phyloP scores from a whole-genome alignment of 2,329 filamentous ascomycete genomes.

The Westerdykella sp. region DNA sequence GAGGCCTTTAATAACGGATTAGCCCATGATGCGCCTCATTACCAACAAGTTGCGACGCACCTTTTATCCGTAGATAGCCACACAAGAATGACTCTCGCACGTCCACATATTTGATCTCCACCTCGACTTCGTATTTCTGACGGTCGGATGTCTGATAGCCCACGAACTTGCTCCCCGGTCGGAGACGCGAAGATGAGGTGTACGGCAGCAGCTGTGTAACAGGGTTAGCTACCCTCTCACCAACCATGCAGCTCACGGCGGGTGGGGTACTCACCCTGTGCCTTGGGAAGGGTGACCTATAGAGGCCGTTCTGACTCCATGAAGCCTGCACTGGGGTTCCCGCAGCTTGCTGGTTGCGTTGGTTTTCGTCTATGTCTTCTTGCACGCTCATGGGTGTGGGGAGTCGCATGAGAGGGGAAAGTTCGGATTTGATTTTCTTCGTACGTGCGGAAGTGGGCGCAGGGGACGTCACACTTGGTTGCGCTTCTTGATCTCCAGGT shows the following conservation, averaged over 20 bases:
- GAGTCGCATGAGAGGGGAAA: constrained; percentile 1
- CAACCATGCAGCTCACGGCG: neutral
- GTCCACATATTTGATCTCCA: constrained; percentile 95
- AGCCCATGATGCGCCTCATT: neutral
- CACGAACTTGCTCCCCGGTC: constrained; percentile 78
- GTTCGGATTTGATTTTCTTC: no score
- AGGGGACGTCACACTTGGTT: constrained; percentile 7
- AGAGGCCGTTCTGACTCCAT: constrained; percentile 18
- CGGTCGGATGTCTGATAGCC: constrained; percentile 91
- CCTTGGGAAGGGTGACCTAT: constrained; percentile 29
- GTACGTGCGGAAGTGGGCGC: no score
- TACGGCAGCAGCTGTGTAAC: constrained; percentile 60
- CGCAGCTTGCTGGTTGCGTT: constrained; percentile 25
- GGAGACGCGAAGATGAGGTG: constrained; percentile 78
- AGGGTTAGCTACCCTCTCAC: neutral
- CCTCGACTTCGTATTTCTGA: constrained; percentile 90
- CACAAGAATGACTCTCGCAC: constrained; percentile 91
- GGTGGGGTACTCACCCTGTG: constrained; percentile 29
- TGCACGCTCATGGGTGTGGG: constrained; percentile 36
- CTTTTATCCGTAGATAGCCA: constrained; percentile 92
- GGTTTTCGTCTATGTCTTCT: constrained; percentile 28
- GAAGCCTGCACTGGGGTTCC: constrained; percentile 17
- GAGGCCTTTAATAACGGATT: constrained; percentile 53
- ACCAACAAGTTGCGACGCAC: constrained; percentile 42
- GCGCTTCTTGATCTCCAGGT: constrained; percentile 20